Evolutionary conservation across 495 filamentous ascomycete genomes (phyloP).

Genomic region (Hypomontagnella submonticulosa): DNA sequence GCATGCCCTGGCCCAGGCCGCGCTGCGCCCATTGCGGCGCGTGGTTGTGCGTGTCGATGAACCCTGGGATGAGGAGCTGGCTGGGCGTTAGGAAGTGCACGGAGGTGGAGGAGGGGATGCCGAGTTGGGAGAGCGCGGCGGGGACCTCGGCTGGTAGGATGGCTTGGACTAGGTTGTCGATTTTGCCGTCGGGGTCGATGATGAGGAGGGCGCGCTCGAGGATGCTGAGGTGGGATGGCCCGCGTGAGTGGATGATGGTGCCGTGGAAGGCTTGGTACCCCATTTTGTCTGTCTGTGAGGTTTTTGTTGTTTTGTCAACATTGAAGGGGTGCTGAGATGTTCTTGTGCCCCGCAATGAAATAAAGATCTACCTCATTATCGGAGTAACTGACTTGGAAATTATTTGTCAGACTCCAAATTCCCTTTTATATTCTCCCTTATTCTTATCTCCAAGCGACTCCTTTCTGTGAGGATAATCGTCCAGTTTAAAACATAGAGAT

Average conservation of each 20-base stretch:
- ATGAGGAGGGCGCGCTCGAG: constrained; percentile 60
- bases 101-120: constrained; percentile 23
- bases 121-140: constrained; percentile 7
- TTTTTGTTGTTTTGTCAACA: too few species aligned
- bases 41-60: constrained; percentile 74
- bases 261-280: constrained; percentile 58
- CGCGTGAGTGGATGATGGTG: constrained; percentile 63
- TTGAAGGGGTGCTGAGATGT: too few species aligned
- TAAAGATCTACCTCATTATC: too few species aligned
- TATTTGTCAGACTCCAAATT: too few species aligned
- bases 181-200: constrained; percentile 55
- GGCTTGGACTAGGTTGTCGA: constrained; percentile 48
- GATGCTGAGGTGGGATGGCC: constrained; percentile 56
- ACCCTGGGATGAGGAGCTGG: constrained; percentile 70
- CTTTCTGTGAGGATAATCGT: too few species aligned
- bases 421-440: too few species aligned
- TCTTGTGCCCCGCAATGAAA: too few species aligned
- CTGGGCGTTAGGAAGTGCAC: constrained; percentile 57
- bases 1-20: constrained; percentile 67
- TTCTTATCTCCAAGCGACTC: too few species aligned
- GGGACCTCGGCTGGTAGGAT: constrained; percentile 17
- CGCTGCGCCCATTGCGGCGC: constrained; percentile 72
- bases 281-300: constrained; percentile 7
- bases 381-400: too few species aligned
- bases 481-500: too few species aligned